Evolutionary conservation across 2,329 filamentous ascomycete genomes (phyloP).

Genomic region (Fusarium sp.): DNA sequence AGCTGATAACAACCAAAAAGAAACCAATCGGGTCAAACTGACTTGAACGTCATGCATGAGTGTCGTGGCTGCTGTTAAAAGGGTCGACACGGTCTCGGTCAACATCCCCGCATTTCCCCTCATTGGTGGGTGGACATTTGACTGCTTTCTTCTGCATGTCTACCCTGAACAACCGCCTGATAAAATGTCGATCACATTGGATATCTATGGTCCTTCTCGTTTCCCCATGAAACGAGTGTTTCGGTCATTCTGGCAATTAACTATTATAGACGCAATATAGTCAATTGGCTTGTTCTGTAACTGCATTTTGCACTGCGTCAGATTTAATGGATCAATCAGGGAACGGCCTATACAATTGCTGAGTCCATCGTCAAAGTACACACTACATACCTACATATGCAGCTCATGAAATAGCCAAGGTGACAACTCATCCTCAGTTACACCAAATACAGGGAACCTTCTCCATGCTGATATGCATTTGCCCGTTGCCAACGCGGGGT

Average conservation of each 20-base stretch:
- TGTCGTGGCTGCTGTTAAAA: constrained; percentile 63
- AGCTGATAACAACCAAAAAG: constrained; percentile 18
- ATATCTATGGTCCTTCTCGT: neutral
- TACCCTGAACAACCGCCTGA: constrained; percentile 26
- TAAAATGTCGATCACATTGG: constrained; percentile 9
- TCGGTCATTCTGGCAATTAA: neutral
- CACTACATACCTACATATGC: neutral
- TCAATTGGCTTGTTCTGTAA: neutral
- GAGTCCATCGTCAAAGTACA: neutral
- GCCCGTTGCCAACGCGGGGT: constrained; percentile 8
- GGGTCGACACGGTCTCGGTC: constrained; percentile 45
- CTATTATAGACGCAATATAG: neutral
- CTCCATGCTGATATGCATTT: constrained; percentile 12
- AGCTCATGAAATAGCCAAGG: constrained; percentile 6
- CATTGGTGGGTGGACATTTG: constrained; percentile 30
- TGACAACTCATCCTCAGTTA: constrained; percentile 33
- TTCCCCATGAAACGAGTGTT: neutral
- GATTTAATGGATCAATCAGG: neutral
- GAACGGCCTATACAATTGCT: neutral
- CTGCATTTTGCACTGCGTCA: neutral
- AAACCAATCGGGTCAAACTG: constrained; percentile 28
- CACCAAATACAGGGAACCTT: neutral
- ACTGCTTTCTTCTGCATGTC: constrained; percentile 3
- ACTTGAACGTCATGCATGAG: constrained; percentile 51
- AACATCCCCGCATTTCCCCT: constrained; percentile 35